phyloP scores from a whole-genome alignment of 345 rosid genomes.

The Salix caprea region DNA sequence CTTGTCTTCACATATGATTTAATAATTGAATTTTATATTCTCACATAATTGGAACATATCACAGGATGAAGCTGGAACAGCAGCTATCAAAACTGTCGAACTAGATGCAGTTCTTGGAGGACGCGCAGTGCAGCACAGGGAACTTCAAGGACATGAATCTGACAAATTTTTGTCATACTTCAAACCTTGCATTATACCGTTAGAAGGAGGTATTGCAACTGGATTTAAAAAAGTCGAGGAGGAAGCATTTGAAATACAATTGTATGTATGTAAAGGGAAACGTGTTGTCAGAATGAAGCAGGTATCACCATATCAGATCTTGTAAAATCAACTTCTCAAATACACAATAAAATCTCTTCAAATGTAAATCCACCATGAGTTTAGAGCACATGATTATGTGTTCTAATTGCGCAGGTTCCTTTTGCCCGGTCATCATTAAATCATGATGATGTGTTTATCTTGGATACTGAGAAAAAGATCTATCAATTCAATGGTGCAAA shows the following conservation, averaged over 20 bases:
- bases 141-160: constrained; percentile 96
- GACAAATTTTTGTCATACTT: constrained; percentile 94
- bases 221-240: constrained; percentile 84
- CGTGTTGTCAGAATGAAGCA: constrained; percentile 89
- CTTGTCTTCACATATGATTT: constrained; percentile 4
- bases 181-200: constrained; percentile 92
- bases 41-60: constrained; percentile 15
- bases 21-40: constrained; percentile 7
- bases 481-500: constrained; percentile 98
- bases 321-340: constrained; percentile 1
- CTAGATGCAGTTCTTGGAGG: constrained; percentile 96
- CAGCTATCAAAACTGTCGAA: constrained; percentile 94
- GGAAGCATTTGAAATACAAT: constrained; percentile 77
- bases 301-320: constrained; percentile 36
- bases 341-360: neutral
- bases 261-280: constrained; percentile 88
- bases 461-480: constrained; percentile 76
- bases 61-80: constrained; percentile 99
- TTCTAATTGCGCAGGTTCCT: constrained; percentile 63
- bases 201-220: constrained; percentile 96
- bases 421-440: constrained; percentile 90
- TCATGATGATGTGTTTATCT: constrained; percentile 96
- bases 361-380: constrained; percentile 11
- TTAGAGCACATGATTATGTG: constrained; percentile 16
- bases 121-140: constrained; percentile 96